Conservation (phyloP, 2,329 filamentous ascomycete genomes). For the Davidsoniella neocaledoniae region DNA sequence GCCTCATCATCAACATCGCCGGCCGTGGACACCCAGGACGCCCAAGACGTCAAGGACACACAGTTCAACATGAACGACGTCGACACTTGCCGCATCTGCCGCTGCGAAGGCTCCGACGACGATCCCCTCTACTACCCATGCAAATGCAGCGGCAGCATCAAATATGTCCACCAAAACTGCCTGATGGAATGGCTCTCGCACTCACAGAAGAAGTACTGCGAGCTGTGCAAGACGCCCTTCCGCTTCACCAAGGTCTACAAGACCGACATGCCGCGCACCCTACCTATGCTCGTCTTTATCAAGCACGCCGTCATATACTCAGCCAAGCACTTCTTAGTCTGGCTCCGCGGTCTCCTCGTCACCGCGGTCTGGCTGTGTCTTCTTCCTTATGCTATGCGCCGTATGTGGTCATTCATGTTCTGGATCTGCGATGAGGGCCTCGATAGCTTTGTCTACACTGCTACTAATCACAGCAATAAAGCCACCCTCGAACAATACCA, state of each 20-base stretch:
- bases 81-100: constrained; percentile 93
- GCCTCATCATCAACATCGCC: not conserved
- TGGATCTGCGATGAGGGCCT: constrained; percentile 75
- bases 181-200: constrained; percentile 98
- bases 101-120: constrained; percentile 64
- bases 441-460: constrained; percentile 15
- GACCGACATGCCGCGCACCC: constrained; percentile 72
- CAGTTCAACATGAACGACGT: constrained; percentile 25
- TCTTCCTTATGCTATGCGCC: constrained; percentile 79
- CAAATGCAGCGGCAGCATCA: constrained; percentile 98
- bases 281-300: constrained; percentile 68
- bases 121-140: constrained; percentile 94
- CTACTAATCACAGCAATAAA: constrained; percentile 1
- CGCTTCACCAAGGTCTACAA: constrained; percentile 97
- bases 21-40: not conserved
- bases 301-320: constrained; percentile 62
- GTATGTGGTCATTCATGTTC: constrained; percentile 84
- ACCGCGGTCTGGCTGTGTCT: constrained; percentile 74
- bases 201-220: constrained; percentile 98
- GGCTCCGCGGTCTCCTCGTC: constrained; percentile 64
- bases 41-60: not conserved
- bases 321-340: constrained; percentile 53
- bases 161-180: constrained; percentile 94
- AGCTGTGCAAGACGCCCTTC: constrained; percentile 96
- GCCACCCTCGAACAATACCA: not conserved